Conservation (phyloP, 176 grass and related monocot genomes). For the Oryza rufipogon region DNA sequence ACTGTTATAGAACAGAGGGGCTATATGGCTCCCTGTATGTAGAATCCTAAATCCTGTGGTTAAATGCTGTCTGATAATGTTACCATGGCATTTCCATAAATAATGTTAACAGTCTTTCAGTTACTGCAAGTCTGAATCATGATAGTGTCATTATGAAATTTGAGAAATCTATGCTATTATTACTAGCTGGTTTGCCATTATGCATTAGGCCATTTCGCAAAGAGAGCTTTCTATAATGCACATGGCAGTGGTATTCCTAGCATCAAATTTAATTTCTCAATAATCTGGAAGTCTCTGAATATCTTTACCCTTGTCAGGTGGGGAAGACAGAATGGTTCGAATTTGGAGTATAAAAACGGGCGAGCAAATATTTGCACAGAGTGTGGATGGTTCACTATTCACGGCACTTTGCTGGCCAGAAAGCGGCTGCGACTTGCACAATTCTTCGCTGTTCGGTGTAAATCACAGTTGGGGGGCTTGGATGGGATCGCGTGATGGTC, state of each 20-base stretch:
- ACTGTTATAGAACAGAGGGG: background rate
- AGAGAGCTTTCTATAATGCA: background rate
- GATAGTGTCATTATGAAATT: background rate
- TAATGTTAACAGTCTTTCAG: background rate
- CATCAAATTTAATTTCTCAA: constrained; percentile 27
- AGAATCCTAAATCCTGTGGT: constrained; percentile 6
- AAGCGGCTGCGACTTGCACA: constrained; percentile 30
- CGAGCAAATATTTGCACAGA: constrained; percentile 76
- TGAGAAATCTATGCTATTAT: constrained; percentile 1
- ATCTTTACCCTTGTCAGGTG: constrained; percentile 56
- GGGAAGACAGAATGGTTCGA: constrained; percentile 69
- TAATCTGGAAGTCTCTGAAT: constrained; percentile 18
- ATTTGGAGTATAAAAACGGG: constrained; percentile 87
- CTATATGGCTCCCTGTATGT: background rate
- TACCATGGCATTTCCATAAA: background rate
- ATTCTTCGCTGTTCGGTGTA: constrained; percentile 43
- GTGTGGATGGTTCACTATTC: constrained; percentile 36
- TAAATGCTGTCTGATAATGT: constrained; percentile 22
- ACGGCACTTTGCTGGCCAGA: constrained; percentile 71
- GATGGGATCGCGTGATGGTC: constrained; percentile 75
- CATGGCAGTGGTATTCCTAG: background rate
- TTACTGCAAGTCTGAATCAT: constrained; percentile 21
- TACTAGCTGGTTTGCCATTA: background rate
- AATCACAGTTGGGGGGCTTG: constrained; percentile 80
- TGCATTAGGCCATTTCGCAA: constrained; percentile 13